phyloP scores from a whole-genome alignment of 805 yeast species.

The Candida succiphila region DNA sequence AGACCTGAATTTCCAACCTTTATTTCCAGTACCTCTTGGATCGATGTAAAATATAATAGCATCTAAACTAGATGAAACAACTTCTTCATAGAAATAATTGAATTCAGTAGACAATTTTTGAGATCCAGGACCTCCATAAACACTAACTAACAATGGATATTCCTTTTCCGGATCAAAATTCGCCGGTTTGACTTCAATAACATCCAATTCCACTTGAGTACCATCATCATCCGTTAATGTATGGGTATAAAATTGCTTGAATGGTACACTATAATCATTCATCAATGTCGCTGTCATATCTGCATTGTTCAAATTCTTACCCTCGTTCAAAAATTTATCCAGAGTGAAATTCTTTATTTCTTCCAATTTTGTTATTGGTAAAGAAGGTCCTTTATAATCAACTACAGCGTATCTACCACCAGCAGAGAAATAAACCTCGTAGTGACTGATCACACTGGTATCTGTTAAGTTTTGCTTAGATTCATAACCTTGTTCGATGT shows the following conservation, averaged over 20 bases:
- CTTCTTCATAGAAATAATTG: constrained; percentile 46
- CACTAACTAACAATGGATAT: constrained; percentile 58
- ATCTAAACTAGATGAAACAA: constrained; percentile 44
- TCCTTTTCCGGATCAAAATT: constrained; percentile 32
- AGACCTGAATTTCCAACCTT: constrained; percentile 56
- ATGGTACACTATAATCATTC: constrained; percentile 37
- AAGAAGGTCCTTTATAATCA: constrained; percentile 35
- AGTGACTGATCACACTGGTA: constrained; percentile 31
- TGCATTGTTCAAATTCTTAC: constrained; percentile 9
- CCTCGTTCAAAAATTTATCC: constrained; percentile 4
- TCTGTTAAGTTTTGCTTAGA: constrained; percentile 18
- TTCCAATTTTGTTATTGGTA: constrained; percentile 36
- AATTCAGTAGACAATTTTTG: constrained; percentile 41
- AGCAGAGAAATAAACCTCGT: constrained; percentile 41
- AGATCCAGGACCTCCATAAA: constrained; percentile 80
- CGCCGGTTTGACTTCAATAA: constrained; percentile 55
- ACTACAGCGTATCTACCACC: constrained; percentile 44
- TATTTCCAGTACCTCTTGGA: constrained; percentile 78
- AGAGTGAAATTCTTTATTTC: constrained; percentile 10
- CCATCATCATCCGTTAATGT: constrained; percentile 14
- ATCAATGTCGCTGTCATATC: constrained; percentile 7
- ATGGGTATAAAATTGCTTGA: constrained; percentile 23
- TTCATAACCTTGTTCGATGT: constrained; percentile 20
- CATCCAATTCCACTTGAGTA: constrained; percentile 29
- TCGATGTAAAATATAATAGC: constrained; percentile 60